Base-by-base conservation (phyloP, 1,284 basidiomycete species). In the Erythrobasidium hasegawianum region DNA sequence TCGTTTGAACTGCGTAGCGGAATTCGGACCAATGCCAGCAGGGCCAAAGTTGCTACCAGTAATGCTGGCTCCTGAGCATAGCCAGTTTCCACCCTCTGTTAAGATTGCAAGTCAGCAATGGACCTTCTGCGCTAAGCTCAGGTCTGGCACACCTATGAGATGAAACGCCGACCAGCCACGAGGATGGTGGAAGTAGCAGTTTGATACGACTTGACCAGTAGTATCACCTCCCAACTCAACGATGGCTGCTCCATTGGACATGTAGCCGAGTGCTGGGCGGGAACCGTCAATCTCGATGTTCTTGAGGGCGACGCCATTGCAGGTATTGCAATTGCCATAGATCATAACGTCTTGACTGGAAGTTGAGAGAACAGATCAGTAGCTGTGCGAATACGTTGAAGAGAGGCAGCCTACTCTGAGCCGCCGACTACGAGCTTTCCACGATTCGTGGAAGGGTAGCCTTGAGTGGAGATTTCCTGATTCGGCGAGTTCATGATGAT, bases 401-500 rank as follows among this genome's bases (percentile, higher is more conserved):
- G n/a, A n/a, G n/a, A n/a, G n/a, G n/a, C n/a, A 18, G 22, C 39
- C 24, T 20, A 65, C 62, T 74, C 52, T 14, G 70, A 68, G 2
- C 75, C 76, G 20, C 74, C 74, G 29, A 81, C 75, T 5, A 43
- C 26, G n/a, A 82, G 67, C 10, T 69, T 76, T 0, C 81, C 81
- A 26, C 80, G 73, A 13, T 76, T 72, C 20, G 76, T 79, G 2
- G 74, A 74, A 1, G 81, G 80, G 62, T 79, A 79, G 1, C 80
- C 81, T 50, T 73, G 72, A 10, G 81, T 81, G 18, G 78, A 77
- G 26, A 81, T 71, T 59, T 80, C 79, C 69, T 82, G 81, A 61
- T 80, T 77, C 8, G 77, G 77, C 1, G 77, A 78, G 3, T 78
- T 79, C 73, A 81, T 81, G 64, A 78, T 72, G 70, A 82, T 79